Conservation (phyloP, 2,329 filamentous ascomycete species). For the Zopfia rhizophila region DNA sequence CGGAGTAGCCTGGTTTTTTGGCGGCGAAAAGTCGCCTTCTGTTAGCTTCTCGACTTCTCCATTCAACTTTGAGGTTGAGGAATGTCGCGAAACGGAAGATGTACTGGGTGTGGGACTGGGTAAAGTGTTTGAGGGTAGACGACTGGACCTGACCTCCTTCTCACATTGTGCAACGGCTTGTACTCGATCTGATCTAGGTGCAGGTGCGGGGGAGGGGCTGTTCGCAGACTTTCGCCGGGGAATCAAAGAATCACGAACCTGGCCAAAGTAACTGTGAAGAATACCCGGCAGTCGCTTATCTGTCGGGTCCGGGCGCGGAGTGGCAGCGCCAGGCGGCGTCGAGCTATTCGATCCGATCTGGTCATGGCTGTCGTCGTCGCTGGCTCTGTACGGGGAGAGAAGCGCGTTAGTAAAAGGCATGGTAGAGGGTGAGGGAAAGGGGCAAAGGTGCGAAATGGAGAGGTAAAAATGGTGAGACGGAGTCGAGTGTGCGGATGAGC, state of each 20-base stretch:
- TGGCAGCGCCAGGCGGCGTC: conserved; percentile 89
- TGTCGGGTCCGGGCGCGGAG: conserved; percentile 89
- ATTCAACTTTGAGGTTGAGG: conserved; percentile 69
- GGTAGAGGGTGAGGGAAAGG: conserved; percentile 19
- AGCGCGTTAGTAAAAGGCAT: conserved; percentile 48
- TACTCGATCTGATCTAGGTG: conserved; percentile 24
- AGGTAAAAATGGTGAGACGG: too few species aligned
- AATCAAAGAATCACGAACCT: conserved; percentile 87
- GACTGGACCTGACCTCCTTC: conserved; percentile 29
- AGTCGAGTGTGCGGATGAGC: too few species aligned
- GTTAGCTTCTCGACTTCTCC: conserved; percentile 88
- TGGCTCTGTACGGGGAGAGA: conserved; percentile 50
- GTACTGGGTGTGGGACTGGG: conserved; percentile 60
- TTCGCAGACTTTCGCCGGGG: conserved; percentile 52
- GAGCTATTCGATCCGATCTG: conserved; percentile 83
- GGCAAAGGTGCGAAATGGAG: conserved; percentile 16
- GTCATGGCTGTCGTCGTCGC: conserved; percentile 77
- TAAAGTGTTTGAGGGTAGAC: conserved; percentile 64
- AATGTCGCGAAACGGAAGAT: conserved; percentile 57
- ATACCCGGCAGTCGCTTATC: conserved; percentile 97
- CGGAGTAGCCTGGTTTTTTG: conserved; percentile 84
- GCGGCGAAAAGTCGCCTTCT: conserved; percentile 71
- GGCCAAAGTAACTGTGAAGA: conserved; percentile 94
- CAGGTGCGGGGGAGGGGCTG: conserved; percentile 50
- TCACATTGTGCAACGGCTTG: conserved; percentile 30